These are phyloP conservation scores for Neofusicoccum umdonicola DNA, from an alignment of 2,329 filamentous ascomycete species.

Conservation along the genomic window DNA sequence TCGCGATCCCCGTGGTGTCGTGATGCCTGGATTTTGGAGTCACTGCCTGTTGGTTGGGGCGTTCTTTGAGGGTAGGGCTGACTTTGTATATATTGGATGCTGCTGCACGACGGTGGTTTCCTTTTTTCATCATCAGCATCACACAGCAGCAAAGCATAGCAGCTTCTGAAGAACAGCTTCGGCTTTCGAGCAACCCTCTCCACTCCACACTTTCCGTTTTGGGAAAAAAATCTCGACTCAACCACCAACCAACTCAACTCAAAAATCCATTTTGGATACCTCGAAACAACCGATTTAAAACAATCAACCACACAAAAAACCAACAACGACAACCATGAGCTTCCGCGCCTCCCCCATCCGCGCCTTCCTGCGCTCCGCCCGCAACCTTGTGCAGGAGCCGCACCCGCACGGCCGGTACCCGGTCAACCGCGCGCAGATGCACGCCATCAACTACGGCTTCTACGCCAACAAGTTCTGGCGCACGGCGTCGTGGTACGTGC, in stretches of 20 bases:
- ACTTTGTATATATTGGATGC: constrained; percentile 4
- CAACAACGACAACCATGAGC: constrained; percentile 5
- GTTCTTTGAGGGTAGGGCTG: not conserved
- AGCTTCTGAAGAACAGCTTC: not conserved
- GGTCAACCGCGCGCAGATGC: constrained; percentile 25
- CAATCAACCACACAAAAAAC: not conserved
- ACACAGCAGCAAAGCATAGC: constrained; percentile 1
- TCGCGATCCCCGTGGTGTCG: not conserved
- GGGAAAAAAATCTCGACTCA: not conserved
- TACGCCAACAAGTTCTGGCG: constrained; percentile 23
- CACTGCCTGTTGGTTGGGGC: not conserved
- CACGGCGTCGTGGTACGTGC: constrained; percentile 31
- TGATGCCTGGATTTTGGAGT: constrained; percentile 1
- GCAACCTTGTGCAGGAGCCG: constrained; percentile 32
- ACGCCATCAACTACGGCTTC: constrained; percentile 27
- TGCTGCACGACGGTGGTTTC: constrained; percentile 3
- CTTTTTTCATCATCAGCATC: not conserved
- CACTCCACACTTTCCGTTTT: constrained; percentile 3
- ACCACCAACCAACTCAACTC: not conserved
- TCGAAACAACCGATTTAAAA: not conserved
- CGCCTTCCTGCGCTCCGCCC: constrained; percentile 29
- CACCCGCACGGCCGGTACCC: constrained; percentile 36
- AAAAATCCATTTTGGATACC: not conserved
- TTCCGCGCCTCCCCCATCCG: constrained; percentile 25
- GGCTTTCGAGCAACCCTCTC: not conserved